Percentiles rank a stretch among this genome's conserved stretches.
phyloP scores from a whole-genome alignment of 306 rosid species.

The Carpinus viminea region DNA sequence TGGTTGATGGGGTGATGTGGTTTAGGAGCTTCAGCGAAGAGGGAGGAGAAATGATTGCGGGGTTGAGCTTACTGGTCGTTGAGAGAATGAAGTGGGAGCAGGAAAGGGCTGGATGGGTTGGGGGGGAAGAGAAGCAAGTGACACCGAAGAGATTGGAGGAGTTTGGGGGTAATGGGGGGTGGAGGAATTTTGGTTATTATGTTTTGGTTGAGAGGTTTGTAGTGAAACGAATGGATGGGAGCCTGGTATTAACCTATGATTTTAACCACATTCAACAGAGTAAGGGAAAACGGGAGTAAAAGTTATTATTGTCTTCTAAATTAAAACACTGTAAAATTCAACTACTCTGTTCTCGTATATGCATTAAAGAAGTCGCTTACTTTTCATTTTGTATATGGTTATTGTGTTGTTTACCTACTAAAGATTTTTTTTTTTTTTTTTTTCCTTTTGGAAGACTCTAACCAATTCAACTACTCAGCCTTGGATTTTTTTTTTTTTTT shows the following conservation, averaged over 20 bases:
- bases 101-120: constrained; percentile 31
- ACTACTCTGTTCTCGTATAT: too few species aligned
- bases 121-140: constrained; percentile 32
- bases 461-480: too few species aligned
- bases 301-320: background rate
- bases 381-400: too few species aligned
- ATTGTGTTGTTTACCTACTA: too few species aligned
- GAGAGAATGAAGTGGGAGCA: constrained; percentile 67
- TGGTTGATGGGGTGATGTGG: constrained; percentile 44
- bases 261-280: constrained; percentile 53
- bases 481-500: too few species aligned
- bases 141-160: constrained; percentile 48
- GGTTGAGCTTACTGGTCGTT: constrained; percentile 49
- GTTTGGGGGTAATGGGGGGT: constrained; percentile 38
- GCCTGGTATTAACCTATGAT: constrained; percentile 40
- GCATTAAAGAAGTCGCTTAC: too few species aligned
- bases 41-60: constrained; percentile 44
- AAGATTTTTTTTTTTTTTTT: too few species aligned
- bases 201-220: constrained; percentile 53
- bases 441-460: too few species aligned
- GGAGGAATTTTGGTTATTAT: constrained; percentile 49
- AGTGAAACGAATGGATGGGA: constrained; percentile 49
- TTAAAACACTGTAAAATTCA: background rate
- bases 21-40: constrained; percentile 41
- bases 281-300: constrained; percentile 51